Evolutionary conservation across 805 yeast genomes (phyloP).

Genomic region (Yarrowia bubula): DNA sequence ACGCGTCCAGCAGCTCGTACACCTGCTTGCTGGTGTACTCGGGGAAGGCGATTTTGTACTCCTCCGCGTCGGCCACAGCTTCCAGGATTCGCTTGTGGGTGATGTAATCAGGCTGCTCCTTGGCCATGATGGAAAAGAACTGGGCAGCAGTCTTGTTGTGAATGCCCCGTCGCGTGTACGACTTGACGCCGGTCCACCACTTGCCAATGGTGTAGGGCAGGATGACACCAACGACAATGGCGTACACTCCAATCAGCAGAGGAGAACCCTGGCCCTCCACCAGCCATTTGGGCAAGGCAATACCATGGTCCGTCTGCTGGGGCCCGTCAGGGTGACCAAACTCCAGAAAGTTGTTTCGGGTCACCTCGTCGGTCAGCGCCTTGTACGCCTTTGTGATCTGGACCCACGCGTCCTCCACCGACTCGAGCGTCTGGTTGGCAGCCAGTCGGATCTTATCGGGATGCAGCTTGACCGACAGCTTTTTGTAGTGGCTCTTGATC

Average conservation of each 20-base stretch:
- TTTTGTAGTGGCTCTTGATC: constrained; percentile 78
- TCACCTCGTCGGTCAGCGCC: constrained; percentile 86
- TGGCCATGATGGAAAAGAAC: constrained; percentile 69
- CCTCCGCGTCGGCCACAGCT: constrained; percentile 65
- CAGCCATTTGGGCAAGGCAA: constrained; percentile 88
- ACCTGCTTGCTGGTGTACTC: constrained; percentile 49
- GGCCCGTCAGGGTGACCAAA: constrained; percentile 99
- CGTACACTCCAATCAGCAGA: constrained; percentile 62
- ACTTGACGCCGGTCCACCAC: constrained; percentile 87
- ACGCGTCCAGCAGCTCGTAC: constrained; percentile 51
- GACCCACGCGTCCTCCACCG: constrained; percentile 74
- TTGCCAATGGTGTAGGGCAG: constrained; percentile 77
- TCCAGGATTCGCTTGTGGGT: constrained; percentile 56
- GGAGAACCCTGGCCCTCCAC: constrained; percentile 79
- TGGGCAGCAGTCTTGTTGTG: constrained; percentile 79
- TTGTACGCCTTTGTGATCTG: constrained; percentile 88
- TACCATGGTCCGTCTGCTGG: constrained; percentile 84
- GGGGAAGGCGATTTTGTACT: constrained; percentile 50
- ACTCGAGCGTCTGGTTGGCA: constrained; percentile 54
- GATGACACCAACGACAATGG: constrained; percentile 68
- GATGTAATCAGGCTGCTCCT: constrained; percentile 52
- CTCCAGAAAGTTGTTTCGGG: constrained; percentile 74
- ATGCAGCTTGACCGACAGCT: constrained; percentile 81
- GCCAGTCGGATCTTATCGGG: constrained; percentile 82
- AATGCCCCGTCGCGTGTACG: constrained; percentile 78